These are phyloP conservation scores for Paragyromitra xinjiangensis DNA, from an alignment of 495 filamentous ascomycete genomes.

Conservation along the genomic window DNA sequence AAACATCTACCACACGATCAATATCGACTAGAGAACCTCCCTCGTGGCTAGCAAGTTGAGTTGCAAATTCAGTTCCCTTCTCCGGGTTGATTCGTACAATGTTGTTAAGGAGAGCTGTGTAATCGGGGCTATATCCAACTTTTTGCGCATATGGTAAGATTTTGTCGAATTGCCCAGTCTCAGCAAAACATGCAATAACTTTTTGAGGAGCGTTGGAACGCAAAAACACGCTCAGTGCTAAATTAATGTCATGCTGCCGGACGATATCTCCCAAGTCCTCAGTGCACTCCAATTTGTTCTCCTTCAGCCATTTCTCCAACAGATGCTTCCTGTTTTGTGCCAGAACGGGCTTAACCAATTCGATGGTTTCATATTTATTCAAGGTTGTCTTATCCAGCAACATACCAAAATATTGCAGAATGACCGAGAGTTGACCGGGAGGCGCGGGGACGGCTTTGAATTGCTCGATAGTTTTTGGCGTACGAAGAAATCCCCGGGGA, in stretches of 20 bases:
- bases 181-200: conserved; percentile 91
- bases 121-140: conserved; percentile 88
- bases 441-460: conserved; percentile 85
- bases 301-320: conserved; percentile 95
- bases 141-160: conserved; percentile 89
- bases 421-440: conserved; percentile 83
- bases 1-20: conserved; percentile 94
- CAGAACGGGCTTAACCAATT: conserved; percentile 90
- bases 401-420: conserved; percentile 97
- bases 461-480: conserved; percentile 88
- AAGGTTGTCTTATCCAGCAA: conserved; percentile 92
- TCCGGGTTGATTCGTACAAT: conserved; percentile 93
- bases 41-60: conserved; percentile 83
- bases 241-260: conserved; percentile 82
- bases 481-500: conserved; percentile 92
- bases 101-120: conserved; percentile 85
- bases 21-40: conserved; percentile 86
- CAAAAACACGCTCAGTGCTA: conserved; percentile 87
- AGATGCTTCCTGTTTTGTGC: conserved; percentile 93
- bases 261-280: conserved; percentile 96
- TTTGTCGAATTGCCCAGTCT: conserved; percentile 94
- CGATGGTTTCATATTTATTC: conserved; percentile 91
- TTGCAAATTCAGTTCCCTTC: conserved; percentile 93
- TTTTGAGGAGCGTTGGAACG: conserved; percentile 88
- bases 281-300: conserved; percentile 93